A percentile compares a stretch with the other conserved stretches of the same genome.
Conservation (phyloP, 345 rosid species). For the Linum trigynum region DNA sequence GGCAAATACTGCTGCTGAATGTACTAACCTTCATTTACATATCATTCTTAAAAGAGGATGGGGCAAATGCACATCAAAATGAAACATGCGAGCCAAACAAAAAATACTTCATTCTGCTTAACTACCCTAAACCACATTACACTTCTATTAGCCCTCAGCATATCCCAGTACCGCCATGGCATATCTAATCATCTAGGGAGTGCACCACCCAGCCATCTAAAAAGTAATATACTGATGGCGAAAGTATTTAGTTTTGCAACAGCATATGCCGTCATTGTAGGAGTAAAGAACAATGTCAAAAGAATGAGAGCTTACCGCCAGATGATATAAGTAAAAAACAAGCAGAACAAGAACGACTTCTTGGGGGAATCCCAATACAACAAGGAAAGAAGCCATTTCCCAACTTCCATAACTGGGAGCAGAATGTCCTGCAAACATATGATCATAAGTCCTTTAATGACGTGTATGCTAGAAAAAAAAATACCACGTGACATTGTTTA, state of each 20-base stretch:
- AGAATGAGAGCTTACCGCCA: constrained; percentile 42
- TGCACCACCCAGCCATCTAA: not conserved
- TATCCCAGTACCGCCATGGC: no score
- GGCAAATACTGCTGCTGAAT: no score
- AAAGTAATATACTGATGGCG: not conserved
- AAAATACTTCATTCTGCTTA: no score
- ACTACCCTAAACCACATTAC: no score
- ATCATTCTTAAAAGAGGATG: no score
- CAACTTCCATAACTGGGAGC: constrained; percentile 53
- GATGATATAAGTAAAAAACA: constrained; percentile 45
- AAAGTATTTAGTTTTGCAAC: not conserved
- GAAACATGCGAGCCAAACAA: no score
- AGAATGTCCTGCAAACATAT: constrained; percentile 59
- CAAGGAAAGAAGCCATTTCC: constrained; percentile 50
- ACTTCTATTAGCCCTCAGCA: no score
- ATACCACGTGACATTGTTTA: not conserved
- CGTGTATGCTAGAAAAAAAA: no score
- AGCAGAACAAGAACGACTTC: constrained; percentile 66
- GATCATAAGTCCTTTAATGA: not conserved
- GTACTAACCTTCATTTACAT: not conserved
- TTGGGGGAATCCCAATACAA: constrained; percentile 65
- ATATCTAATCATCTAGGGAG: no score
- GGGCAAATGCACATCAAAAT: no score
- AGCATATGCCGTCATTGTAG: not conserved
- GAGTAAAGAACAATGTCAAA: not conserved